Evolutionary conservation across 768 basidiomycete genomes (phyloP).

Genomic region (Pholiota conissans): DNA sequence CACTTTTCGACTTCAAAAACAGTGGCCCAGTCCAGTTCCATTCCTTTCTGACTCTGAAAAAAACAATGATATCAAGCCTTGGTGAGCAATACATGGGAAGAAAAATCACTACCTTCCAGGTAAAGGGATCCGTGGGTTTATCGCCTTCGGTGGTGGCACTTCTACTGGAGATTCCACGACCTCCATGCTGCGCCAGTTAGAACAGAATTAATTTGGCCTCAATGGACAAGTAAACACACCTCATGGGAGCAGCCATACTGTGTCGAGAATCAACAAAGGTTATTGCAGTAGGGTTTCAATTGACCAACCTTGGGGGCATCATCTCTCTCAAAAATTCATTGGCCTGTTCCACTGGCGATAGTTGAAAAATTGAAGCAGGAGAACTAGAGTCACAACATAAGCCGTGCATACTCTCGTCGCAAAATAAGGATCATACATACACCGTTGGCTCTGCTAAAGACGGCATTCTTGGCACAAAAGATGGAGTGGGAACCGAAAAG

Average conservation of each 20-base stretch:
- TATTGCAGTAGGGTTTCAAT: background rate
- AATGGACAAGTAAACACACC: background rate
- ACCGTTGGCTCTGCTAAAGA: background rate
- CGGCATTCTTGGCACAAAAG: background rate
- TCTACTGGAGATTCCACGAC: background rate
- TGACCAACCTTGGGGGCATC: slow-evolving; percentile 32
- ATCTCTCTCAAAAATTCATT: slow-evolving; percentile 36
- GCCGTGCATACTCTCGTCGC: background rate
- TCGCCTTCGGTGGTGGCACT: background rate
- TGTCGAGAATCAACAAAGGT: background rate
- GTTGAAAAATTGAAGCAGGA: slow-evolving; percentile 3
- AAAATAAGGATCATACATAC: background rate
- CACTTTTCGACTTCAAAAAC: slow-evolving; percentile 36
- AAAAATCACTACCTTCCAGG: slow-evolving; percentile 29
- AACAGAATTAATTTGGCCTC: background rate
- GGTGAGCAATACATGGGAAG: background rate
- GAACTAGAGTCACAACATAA: slow-evolving; percentile 6
- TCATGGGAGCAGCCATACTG: slow-evolving; percentile 2
- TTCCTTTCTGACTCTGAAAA: slow-evolving; percentile 5
- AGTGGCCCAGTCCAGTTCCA: slow-evolving; percentile 70
- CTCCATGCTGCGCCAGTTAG: background rate
- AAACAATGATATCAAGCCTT: background rate
- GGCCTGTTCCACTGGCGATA: slow-evolving; percentile 14
- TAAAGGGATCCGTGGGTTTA: slow-evolving; percentile 1
- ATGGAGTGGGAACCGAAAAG: background rate